Evolutionary conservation across 352 stramenopile species (phyloP), one percentile per base, ranked within the genome.

Genomic region (Phytophthora citricola): DNA sequence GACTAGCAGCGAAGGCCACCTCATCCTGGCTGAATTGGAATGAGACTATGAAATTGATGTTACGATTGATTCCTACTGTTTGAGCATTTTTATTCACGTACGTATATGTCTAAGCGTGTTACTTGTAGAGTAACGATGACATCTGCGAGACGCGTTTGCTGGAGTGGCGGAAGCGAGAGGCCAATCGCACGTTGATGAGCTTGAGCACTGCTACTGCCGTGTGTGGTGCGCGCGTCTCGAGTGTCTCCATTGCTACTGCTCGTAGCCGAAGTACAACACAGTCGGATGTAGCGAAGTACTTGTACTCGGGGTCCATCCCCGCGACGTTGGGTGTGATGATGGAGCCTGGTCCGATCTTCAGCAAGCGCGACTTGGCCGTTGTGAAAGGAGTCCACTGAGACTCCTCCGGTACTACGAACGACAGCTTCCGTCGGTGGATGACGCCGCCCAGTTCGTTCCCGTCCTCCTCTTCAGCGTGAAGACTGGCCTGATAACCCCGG

Each of bases 131-230:
- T 38, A 93, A 52, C 11, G 85, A 93, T 15, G 85, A 91, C 43
- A 93, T 83, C 44, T 93, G 82, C 62, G 82, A 85, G 41, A 93
- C 75, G 34, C 85, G 82, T 44, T 93, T 91, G 73, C 86, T 93
- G 6, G 82, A 83, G 58, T 89, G 76, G 32, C 87, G 67, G 53
- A 90, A 93, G 1, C 80, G 81, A 32, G 77, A 71, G 7, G 82
- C 71, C 52, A 93, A 73, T n/a, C 73, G 75, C 47, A 72, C 38
- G 50, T 90, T 91, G 50, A 91, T 80, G 20, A 90, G 68, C 63
- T 87, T 90, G 41, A 94, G 76, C 34, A 94, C 80, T n/a, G 78
- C 82, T 6, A 94, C 79, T 3, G 85, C 85, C 11, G 82, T 90
- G 59, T 92, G 76, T 2, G 85, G 85, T 9, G 81, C 78, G 9